Percentiles rank a stretch among this genome's conserved stretches.
Evolutionary conservation across 495 filamentous ascomycete genomes (phyloP).

Genomic region (Penicillium arizonense): DNA sequence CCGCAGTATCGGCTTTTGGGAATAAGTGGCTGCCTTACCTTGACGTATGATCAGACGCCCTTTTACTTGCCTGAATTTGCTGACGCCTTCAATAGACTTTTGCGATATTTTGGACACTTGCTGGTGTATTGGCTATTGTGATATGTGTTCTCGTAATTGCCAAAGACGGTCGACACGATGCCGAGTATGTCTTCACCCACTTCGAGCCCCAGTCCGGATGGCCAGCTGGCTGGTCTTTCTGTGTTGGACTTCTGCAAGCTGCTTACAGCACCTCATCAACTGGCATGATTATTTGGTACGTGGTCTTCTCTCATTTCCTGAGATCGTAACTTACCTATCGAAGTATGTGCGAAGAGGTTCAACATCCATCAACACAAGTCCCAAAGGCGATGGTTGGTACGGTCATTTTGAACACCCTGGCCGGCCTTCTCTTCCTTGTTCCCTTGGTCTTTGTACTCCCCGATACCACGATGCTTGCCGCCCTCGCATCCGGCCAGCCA

Average conservation of each 20-base stretch:
- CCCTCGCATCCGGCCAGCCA: slow-evolving; percentile 51
- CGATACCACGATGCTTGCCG: slow-evolving; percentile 47
- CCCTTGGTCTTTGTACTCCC: slow-evolving; percentile 61
- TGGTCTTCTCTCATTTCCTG: background rate
- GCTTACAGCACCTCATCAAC: slow-evolving; percentile 54
- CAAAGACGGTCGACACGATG: slow-evolving; percentile 39
- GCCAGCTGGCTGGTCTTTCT: slow-evolving; percentile 57
- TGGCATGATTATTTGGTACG: slow-evolving; percentile 34
- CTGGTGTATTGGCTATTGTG: slow-evolving; percentile 54
- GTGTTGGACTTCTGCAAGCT: slow-evolving; percentile 54
- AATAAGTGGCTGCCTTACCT: slow-evolving; percentile 35
- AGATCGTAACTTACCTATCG: too few relatives aligned
- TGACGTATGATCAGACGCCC: slow-evolving; percentile 39
- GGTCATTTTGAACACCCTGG: slow-evolving; percentile 59
- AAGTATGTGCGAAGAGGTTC: slow-evolving; percentile 60
- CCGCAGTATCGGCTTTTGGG: slow-evolving; percentile 16
- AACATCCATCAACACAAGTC: slow-evolving; percentile 56
- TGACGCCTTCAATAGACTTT: slow-evolving; percentile 46
- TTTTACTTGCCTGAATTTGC: slow-evolving; percentile 28
- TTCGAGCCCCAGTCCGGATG: slow-evolving; percentile 54
- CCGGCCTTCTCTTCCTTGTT: slow-evolving; percentile 63
- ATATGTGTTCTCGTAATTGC: slow-evolving; percentile 53
- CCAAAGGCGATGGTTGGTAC: slow-evolving; percentile 65
- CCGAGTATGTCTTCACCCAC: slow-evolving; percentile 53
- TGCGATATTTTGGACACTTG: slow-evolving; percentile 59